Evolutionary conservation across 805 yeast species (phyloP), one percentile per base, ranked within the genome.

Genomic region (Komagataella phaffii): DNA sequence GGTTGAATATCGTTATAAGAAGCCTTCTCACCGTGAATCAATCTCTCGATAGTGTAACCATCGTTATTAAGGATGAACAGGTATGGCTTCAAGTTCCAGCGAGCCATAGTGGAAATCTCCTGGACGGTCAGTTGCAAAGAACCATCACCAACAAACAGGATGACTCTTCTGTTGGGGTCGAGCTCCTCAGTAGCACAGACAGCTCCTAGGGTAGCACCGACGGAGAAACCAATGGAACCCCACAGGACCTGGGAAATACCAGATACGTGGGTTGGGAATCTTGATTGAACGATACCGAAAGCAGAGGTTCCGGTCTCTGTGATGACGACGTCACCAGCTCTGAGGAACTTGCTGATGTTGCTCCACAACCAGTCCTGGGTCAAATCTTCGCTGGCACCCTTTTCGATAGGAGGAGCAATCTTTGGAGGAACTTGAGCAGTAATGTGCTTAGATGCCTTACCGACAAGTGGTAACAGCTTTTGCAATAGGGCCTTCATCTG

Each of bases 261-360:
- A 56, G 74, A 69, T 46, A 80, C 73, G 63, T 76, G 67, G 57
- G 71, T 65, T 57, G 88, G 88, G 78, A 78, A 81, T 63, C 75
- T 76, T 24, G 85, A 70, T 64, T 78, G 81, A 58, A 79, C 73
- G 56, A 82, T 77, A 70, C 88, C 88, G 61, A 82, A 82, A 51
- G 85, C 82, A 46, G 88, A 79, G 45, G 88, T 83, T 69, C 88
- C 88, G 47, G 88, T 82, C 67, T 83, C 88, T 52, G 85, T 75
- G 57, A 83, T 73, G 55, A 82, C 74, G 52, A 81, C 71, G 69
- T 83, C 88, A 61, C 84, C 85, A 60, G 76, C 77, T 64, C 72
- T 71, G 60, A 83, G 74, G 79, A 82, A 83, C 49, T 75, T 71
- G 36, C 82, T 75, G 46, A 81, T 68, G 64, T 75, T 74, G 57